Evolutionary conservation across 164 flowering plant species (phyloP).

Genomic region (Aristolochia californica): DNA sequence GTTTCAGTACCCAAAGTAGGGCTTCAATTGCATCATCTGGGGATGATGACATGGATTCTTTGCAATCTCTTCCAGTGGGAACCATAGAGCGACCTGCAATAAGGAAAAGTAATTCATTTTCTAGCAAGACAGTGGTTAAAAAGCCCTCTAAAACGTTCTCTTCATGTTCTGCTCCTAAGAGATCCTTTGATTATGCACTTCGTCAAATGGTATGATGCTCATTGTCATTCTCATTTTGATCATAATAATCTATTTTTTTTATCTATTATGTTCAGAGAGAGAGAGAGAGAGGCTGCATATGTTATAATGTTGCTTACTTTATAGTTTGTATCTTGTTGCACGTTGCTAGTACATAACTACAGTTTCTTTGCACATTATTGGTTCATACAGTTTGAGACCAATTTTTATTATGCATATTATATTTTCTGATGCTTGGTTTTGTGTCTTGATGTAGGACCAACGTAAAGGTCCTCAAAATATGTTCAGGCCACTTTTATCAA

Average conservation of each 20-base stretch:
- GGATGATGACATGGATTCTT: conserved; percentile 81
- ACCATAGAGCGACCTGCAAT: conserved; percentile 27
- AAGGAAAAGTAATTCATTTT: conserved; percentile 33
- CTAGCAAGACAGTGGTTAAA: conserved; percentile 45
- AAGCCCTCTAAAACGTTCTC: conserved; percentile 38
- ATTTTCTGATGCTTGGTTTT: too few species aligned
- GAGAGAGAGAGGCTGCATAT: too few species aligned
- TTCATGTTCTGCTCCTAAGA: conserved; percentile 76
- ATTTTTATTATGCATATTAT: too few species aligned
- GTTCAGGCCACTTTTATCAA: conserved; percentile 95
- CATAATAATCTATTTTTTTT: too few species aligned
- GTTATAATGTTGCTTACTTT: too few species aligned
- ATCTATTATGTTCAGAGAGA: too few species aligned
- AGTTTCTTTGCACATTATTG: too few species aligned
- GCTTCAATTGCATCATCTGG: conserved; percentile 82
- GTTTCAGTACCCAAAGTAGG: conserved; percentile 62
- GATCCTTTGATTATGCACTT: conserved; percentile 70
- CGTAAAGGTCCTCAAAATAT: conserved; percentile 76
- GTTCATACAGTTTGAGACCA: too few species aligned
- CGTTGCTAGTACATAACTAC: too few species aligned
- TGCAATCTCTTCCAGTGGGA: conserved; percentile 46
- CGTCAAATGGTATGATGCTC: conserved; percentile 62
- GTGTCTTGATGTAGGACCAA: conserved; percentile 45
- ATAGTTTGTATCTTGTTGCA: too few species aligned
- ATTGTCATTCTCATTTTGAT: too few species aligned